Evolutionary conservation across 495 filamentous ascomycete genomes (phyloP).

Genomic region (Mytilinidion resinicola): DNA sequence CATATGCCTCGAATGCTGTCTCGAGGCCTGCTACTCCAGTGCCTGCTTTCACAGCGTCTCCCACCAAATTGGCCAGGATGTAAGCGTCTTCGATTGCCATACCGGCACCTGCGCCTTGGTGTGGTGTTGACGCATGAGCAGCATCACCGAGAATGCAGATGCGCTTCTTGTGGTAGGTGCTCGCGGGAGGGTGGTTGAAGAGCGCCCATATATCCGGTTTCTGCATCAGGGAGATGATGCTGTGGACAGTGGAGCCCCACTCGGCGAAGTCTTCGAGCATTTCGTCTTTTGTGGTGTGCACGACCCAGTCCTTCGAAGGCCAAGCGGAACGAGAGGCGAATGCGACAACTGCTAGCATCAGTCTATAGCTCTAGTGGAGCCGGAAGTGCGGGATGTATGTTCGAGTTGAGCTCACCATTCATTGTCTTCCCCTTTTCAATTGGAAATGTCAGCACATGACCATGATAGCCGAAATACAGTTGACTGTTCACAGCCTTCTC

Average conservation of each 20-base stretch:
- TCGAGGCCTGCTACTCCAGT: conserved; percentile 34
- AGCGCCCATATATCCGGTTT: conserved; percentile 48
- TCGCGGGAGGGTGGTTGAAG: conserved; percentile 53
- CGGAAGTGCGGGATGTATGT: too few species aligned
- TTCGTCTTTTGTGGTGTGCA: conserved; percentile 48
- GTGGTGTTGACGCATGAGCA: conserved; percentile 63
- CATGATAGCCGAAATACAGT: conserved; percentile 52
- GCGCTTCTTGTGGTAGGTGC: conserved; percentile 48
- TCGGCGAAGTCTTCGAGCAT: conserved; percentile 49
- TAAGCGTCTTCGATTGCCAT: conserved; percentile 64
- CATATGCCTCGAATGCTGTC: conserved; percentile 56
- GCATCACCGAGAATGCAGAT: conserved; percentile 62
- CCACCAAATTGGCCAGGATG: conserved; percentile 51
- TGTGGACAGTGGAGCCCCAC: conserved; percentile 47
- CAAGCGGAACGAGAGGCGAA: conserved; percentile 41
- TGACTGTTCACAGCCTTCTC: conserved; percentile 46
- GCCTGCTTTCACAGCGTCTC: conserved; percentile 33
- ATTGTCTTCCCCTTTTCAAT: conserved; percentile 58
- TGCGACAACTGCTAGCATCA: conserved; percentile 37
- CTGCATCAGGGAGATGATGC: conserved; percentile 42
- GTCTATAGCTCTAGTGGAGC: not conserved
- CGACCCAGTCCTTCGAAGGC: conserved; percentile 52
- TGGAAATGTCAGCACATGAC: conserved; percentile 58
- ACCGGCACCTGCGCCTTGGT: conserved; percentile 63
- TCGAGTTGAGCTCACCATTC: conserved; percentile 36